phyloP scores from a whole-genome alignment of 805 yeast species.

The Starmerella potacharoeniae region DNA sequence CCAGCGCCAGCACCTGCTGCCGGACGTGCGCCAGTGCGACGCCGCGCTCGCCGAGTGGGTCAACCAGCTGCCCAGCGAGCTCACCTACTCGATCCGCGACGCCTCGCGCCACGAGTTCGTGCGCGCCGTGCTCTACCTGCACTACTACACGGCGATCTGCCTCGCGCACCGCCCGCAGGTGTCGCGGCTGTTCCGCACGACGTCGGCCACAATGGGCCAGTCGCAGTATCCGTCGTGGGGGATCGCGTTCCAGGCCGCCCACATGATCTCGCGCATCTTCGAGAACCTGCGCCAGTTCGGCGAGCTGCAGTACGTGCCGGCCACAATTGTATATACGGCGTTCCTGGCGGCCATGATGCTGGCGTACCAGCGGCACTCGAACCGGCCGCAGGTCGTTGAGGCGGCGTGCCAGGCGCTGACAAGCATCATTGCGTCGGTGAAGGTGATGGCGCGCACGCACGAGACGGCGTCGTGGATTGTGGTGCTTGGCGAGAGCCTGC shows the following conservation, averaged over 20 bases:
- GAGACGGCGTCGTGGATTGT: slow-evolving; percentile 15
- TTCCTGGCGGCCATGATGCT: slow-evolving; percentile 60
- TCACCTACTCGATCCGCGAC: slow-evolving; percentile 52
- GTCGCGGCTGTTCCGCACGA: slow-evolving; percentile 22
- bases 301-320: slow-evolving; percentile 44
- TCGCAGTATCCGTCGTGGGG: slow-evolving; percentile 60
- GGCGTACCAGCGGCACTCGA: slow-evolving; percentile 50
- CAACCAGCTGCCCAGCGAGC: slow-evolving; percentile 48
- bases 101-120: slow-evolving; percentile 37
- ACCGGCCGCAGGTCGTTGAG: slow-evolving; percentile 29
- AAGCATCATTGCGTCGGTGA: slow-evolving; percentile 30
- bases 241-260: slow-evolving; percentile 69
- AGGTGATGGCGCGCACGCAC: slow-evolving; percentile 11
- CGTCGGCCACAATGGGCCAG: slow-evolving; percentile 6
- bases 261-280: slow-evolving; percentile 56
- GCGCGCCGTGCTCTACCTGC: slow-evolving; percentile 50
- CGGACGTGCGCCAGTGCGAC: slow-evolving; percentile 53
- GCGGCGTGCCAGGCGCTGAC: slow-evolving; percentile 31
- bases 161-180: slow-evolving; percentile 58
- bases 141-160: slow-evolving; percentile 62
- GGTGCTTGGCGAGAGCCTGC: slow-evolving; percentile 3
- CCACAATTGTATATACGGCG: slow-evolving; percentile 45
- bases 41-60: slow-evolving; percentile 70
- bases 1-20: slow-evolving; percentile 33
- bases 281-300: slow-evolving; percentile 42